phyloP scores from a whole-genome alignment of 2,329 filamentous ascomycete genomes.

The Fusarium pseudoanthophilum region DNA sequence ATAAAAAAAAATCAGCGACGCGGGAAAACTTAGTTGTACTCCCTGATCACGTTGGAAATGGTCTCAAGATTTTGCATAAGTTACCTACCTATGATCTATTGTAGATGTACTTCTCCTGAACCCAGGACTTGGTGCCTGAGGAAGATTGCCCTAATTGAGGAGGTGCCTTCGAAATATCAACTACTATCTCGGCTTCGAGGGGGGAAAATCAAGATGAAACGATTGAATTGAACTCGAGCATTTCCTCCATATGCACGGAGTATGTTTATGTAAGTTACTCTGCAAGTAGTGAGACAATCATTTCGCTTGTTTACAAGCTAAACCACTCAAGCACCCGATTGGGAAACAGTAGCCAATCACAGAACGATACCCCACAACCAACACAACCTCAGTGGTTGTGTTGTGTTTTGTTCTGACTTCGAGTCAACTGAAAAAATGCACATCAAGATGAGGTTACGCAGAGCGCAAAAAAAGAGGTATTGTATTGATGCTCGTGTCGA shows the following conservation, averaged over 20 bases:
- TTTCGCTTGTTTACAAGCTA: constrained; percentile 24
- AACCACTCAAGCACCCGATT: constrained; percentile 19
- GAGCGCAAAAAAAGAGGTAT: constrained; percentile 39
- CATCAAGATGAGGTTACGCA: constrained; percentile 13
- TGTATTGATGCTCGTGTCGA: constrained; percentile 43
- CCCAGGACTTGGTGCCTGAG: no score
- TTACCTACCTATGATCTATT: no score
- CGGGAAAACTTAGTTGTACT: not conserved
- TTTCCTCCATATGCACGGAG: not conserved
- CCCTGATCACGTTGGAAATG: no score
- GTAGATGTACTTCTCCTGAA: no score
- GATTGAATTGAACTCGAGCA: not conserved
- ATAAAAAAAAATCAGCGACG: not conserved
- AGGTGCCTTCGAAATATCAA: not conserved
- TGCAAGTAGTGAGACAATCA: constrained; percentile 7
- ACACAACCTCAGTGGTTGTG: constrained; percentile 6
- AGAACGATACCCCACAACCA: not conserved
- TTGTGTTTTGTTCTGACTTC: not conserved
- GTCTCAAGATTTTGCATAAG: no score
- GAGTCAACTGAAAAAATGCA: not conserved
- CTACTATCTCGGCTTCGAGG: not conserved
- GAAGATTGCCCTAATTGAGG: not conserved
- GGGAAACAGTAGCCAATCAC: constrained; percentile 25
- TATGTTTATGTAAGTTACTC: no score
- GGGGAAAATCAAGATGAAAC: not conserved